These are phyloP conservation scores for Penicillium corylophilum DNA, from an alignment of 2,329 filamentous ascomycete species.

Conservation along the genomic window DNA sequence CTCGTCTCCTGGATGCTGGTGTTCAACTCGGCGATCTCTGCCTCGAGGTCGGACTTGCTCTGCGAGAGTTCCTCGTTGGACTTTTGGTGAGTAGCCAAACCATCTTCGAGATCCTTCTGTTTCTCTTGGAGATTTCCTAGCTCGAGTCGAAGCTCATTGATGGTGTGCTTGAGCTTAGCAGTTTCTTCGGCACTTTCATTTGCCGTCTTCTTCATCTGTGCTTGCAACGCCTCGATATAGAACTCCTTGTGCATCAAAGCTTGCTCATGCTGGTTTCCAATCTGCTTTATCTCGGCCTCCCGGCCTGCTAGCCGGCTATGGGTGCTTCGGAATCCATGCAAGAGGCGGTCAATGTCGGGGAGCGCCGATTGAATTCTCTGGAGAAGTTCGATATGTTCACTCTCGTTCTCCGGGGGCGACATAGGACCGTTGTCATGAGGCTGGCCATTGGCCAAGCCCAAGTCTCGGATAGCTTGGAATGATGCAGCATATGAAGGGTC, in stretches of 20 bases:
- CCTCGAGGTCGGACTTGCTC: constrained; percentile 47
- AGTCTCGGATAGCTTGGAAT: constrained; percentile 33
- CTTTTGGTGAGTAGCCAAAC: constrained; percentile 45
- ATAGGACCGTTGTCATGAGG: constrained; percentile 31
- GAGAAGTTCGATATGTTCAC: constrained; percentile 42
- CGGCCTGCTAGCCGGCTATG: constrained; percentile 51
- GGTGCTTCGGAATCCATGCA: constrained; percentile 51
- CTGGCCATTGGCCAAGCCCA: constrained; percentile 24
- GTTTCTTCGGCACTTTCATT: constrained; percentile 52
- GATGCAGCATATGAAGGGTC: constrained; percentile 28
- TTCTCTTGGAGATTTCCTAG: constrained; percentile 53
- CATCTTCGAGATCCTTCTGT: constrained; percentile 52
- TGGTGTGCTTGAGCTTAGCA: constrained; percentile 41
- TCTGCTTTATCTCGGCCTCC: constrained; percentile 51
- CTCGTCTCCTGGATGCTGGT: constrained; percentile 41
- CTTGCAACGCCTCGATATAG: constrained; percentile 53
- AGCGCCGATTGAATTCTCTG: constrained; percentile 48
- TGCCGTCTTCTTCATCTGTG: constrained; percentile 50
- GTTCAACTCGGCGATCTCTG: constrained; percentile 38
- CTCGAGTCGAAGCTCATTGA: constrained; percentile 52
- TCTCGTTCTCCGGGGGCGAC: constrained; percentile 31
- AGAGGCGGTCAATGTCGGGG: constrained; percentile 47
- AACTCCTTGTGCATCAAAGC: constrained; percentile 53
- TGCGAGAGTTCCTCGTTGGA: constrained; percentile 46
- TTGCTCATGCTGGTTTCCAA: constrained; percentile 51